Base-by-base conservation (phyloP, 805 yeast genomes). In the Schizosaccharomyces osmophilus region DNA sequence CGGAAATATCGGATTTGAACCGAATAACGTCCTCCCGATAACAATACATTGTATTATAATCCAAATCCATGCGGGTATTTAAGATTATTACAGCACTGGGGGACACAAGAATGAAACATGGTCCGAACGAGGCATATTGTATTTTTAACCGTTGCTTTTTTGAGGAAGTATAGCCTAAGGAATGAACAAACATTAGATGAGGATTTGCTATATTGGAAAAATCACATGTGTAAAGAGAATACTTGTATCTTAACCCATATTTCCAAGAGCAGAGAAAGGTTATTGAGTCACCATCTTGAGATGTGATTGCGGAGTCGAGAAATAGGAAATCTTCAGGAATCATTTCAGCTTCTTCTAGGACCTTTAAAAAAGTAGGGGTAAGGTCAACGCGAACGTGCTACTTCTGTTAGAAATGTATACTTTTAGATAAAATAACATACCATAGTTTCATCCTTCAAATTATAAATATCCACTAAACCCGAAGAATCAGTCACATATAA, bases 11-110 rank as follows among this genome's bases (percentile, higher is more conserved):
- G 0, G 75, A 63, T 63, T 79, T 80, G 64, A 89, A 78, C 5
- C 76, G 72, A 13, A 89, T 74, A 13, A 80, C 73, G 69, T 90
- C 97, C 70, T 88, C 95, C 51, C 51, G 26, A 19, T 5, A 45
- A 9, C 26, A 19, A 19, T 24, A 19, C 51, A 24, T 19, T 45
- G 26, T 24, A n/a, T 19, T 45, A 45, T 45, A n/a, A 19, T 45
- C 26, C 6, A 5, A 9, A 17, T 45, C 26, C 51, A 19, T 24
- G 11, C 26, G 51, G 26, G 26, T 17, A 24, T 45, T n/a, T 24
- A 45, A 2, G 5, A 45, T 45, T 8, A 45, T 45, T 19, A 45
- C 51, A 11, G 51, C 51, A 24, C 17, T 24, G 22, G 51, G 22
- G 22, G 26, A 45, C 11, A 45, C 51, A n/a, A 45, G 26, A 45